phyloP scores from a whole-genome alignment of 1,284 basidiomycete genomes.

The Volvariella volvacea region DNA sequence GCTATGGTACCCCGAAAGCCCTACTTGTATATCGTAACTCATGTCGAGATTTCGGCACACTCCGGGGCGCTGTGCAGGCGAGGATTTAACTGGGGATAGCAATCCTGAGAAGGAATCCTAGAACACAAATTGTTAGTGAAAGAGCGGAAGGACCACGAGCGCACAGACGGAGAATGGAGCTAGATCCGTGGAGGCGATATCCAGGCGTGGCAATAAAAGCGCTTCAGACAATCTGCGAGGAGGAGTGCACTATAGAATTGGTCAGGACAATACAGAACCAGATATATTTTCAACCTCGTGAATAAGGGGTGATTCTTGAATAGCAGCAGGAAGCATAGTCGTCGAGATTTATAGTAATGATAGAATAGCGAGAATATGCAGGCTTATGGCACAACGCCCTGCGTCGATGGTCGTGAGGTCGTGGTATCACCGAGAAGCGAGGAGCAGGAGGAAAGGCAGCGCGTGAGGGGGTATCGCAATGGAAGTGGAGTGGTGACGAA shows the following conservation, averaged over 20 bases:
- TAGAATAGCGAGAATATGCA: too few species aligned
- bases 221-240: background rate
- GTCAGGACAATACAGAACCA: background rate
- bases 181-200: conserved; percentile 20
- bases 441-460: too few species aligned
- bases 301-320: background rate
- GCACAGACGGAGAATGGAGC: conserved; percentile 23
- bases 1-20: too few species aligned
- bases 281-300: conserved; percentile 2
- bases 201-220: conserved; percentile 17
- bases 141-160: background rate
- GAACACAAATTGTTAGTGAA: background rate
- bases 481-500: too few species aligned
- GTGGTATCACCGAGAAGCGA: too few species aligned
- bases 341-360: background rate
- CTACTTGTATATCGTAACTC: conserved; percentile 35
- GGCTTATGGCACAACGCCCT: too few species aligned
- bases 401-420: too few species aligned
- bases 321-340: background rate
- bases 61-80: background rate
- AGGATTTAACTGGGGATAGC: conserved; percentile 6
- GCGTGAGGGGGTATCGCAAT: too few species aligned
- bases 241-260: background rate
- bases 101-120: conserved; percentile 24
- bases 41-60: conserved; percentile 14